A percentile compares a stretch with the other conserved stretches of the same genome.
Evolutionary conservation across 2,329 filamentous ascomycete genomes (phyloP).

Genomic region (Curvularia sp.): DNA sequence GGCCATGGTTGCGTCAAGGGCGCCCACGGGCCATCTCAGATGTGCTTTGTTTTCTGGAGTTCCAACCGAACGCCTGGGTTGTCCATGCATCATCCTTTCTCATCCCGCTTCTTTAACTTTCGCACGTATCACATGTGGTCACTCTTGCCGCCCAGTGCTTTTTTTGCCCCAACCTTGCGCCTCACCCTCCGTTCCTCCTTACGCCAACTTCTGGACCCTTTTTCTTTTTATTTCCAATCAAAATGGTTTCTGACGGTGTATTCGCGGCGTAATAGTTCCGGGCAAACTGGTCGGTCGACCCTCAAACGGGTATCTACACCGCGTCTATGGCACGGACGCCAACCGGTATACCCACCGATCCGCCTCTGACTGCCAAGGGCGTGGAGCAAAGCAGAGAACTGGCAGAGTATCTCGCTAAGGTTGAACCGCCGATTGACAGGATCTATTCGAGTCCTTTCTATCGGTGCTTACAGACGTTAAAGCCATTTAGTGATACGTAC

Average conservation of each 20-base stretch:
- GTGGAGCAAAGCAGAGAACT: slow-evolving; percentile 83
- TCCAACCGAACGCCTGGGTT: slow-evolving; percentile 6
- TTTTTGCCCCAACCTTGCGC: background rate
- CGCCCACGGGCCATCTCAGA: slow-evolving; percentile 18
- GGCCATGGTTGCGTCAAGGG: slow-evolving; percentile 13
- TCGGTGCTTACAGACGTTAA: slow-evolving; percentile 50
- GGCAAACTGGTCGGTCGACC: slow-evolving; percentile 86
- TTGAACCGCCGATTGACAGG: slow-evolving; percentile 72
- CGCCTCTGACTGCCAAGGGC: slow-evolving; percentile 84
- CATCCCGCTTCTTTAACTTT: slow-evolving; percentile 10
- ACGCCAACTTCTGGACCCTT: slow-evolving; percentile 1
- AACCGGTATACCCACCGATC: slow-evolving; percentile 87
- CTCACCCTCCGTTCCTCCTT: background rate
- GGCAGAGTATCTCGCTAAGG: slow-evolving; percentile 65
- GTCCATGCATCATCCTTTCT: slow-evolving; percentile 18
- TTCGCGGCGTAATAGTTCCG: slow-evolving; percentile 68
- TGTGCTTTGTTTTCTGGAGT: slow-evolving; percentile 16
- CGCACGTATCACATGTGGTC: slow-evolving; percentile 16
- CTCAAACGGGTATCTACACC: slow-evolving; percentile 77
- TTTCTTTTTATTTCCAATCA: slow-evolving; percentile 10
- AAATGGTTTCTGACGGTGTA: slow-evolving; percentile 29
- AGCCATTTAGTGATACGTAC: slow-evolving; percentile 47
- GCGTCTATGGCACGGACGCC: slow-evolving; percentile 70
- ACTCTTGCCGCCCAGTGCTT: slow-evolving; percentile 7
- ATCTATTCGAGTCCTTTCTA: slow-evolving; percentile 69